A percentile compares a stretch with the other conserved stretches of the same genome.
Conservation (phyloP, 306 rosid species). For the Prosopis cineraria region DNA sequence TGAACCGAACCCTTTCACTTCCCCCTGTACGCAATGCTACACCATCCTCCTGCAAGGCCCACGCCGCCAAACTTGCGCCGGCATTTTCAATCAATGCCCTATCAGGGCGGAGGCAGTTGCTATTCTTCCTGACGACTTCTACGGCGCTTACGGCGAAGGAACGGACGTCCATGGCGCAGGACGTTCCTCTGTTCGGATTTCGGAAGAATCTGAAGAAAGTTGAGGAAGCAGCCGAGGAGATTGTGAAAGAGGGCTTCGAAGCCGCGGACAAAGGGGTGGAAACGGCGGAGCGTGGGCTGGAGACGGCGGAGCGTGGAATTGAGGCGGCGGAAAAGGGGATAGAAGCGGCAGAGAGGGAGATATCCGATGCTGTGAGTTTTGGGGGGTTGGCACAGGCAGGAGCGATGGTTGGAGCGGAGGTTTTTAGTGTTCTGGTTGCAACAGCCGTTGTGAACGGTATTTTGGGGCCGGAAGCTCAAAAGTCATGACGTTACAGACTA, state of each 20-base stretch:
- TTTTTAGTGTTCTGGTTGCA: conserved; percentile 67
- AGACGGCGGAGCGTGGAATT: conserved; percentile 53
- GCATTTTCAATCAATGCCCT: background rate
- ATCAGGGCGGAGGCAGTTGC: conserved; percentile 57
- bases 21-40: conserved; percentile 40
- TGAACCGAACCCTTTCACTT: conserved; percentile 43
- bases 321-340: conserved; percentile 56
- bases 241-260: conserved; percentile 74
- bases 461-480: conserved; percentile 73
- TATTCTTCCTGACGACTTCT: conserved; percentile 58
- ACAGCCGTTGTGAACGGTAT: conserved; percentile 74
- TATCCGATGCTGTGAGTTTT: conserved; percentile 42
- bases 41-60: conserved; percentile 33
- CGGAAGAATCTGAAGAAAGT: conserved; percentile 70
- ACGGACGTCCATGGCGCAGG: conserved; percentile 52
- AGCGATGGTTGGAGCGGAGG: conserved; percentile 79
- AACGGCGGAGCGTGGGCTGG: conserved; percentile 56
- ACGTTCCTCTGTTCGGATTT: conserved; percentile 71
- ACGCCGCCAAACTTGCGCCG: conserved; percentile 6
- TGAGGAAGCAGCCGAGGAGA: conserved; percentile 73
- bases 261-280: conserved; percentile 71
- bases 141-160: conserved; percentile 51
- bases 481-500: conserved; percentile 19
- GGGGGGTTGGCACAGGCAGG: conserved; percentile 80
- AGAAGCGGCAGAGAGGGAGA: conserved; percentile 47